Evolutionary conservation across 805 yeast species (phyloP), one percentile per base, ranked within the genome.

Genomic region (Wickerhamiella sergipiensis): DNA sequence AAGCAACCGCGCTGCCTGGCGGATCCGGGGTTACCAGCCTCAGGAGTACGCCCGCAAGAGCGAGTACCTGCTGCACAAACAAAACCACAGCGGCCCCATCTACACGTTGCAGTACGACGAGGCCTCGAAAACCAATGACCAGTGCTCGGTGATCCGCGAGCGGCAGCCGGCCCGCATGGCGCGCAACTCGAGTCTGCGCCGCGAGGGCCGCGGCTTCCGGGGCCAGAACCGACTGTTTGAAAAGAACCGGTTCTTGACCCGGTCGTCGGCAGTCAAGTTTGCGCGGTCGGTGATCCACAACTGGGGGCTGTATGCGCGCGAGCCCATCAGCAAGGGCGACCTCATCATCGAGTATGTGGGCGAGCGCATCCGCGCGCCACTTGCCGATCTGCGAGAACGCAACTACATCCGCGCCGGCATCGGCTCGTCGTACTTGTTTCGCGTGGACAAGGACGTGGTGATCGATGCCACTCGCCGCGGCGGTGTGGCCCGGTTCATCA

Each of bases 281-380:
- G 97, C 97, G 0, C 74, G 97, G 50, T 88, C 97, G 2, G 95
- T 97, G 0, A 92, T 92, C 61, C 98, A 92, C 65, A 87, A 90
- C 62, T 92, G 98, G 98, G 99, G 99, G 0, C 69, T 92, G 40
- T 92, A 88, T 67, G 98, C 99, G 0, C 70, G 85, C 60, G 97
- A 92, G 61, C 95, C 95, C 1, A 92, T 92, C 62, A 85, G 87
- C n/a, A 94, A 92, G 0, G 84, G 81, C 57, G 98, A 92, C 66
- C 90, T 92, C 96, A 88, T 92, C 61, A 90, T 92, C 53, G 99
- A 92, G 66, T 92, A 92, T 60, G 97, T 92, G 4, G 99, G 99
- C 26, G 97, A 92, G 59, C 76, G 94, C 50, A 80, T 92, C 26
- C 73, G 97, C 50, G 96, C 87, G 61, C 95, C 86, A 52, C 90